Base-by-base conservation (phyloP, 257 asterid genomes). In the Ehretia macrophylla region DNA sequence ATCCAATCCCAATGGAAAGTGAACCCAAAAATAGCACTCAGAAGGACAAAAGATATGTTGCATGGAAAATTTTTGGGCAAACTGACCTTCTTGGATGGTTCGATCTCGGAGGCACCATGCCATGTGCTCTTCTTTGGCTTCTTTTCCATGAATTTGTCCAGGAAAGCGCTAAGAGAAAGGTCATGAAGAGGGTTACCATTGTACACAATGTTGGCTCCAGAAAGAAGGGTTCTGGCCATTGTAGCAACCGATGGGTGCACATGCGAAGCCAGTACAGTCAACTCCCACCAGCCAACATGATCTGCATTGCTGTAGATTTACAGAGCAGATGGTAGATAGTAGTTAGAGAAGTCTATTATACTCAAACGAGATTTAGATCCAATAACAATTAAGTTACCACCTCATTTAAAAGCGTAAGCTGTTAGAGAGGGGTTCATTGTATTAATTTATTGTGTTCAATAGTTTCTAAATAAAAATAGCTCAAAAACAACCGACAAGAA, bases 141-240 rank as follows among this genome's bases (percentile, higher is more conserved):
- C 87, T 88, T 92, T 75, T 92, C 99, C 95, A 88, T 88, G 79
- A 92, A 84, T 77, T 92, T 92, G 81, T 92, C 95, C 64, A 92
- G 72, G 82, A 92, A 92, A 0, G 99, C 80, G 69, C 75, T 66
- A 27, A 92, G 83, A 5, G 97, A 82, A 48, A 92, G 95, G 65
- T 92, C 99, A 23, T 51, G 83, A 11, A 92, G 72, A 49, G 97
- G 99, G 62, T 88, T 88, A 40, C 97, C 99, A 45, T 85, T 78
- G 65, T 92, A 92, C 49, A 88, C 84, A 37, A 88, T 88, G 74
- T 81, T 77, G 61, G 80, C 96, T 56, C 99, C 99, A 32, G 91
- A 84, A 27, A 92, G 96, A 61, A 92, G 91, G 21, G 96, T 88
- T 60, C 69, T 55, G 61, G 95, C 99, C 99, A 88, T 88, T 60